Evolutionary conservation across 768 basidiomycete species (phyloP), one percentile per base, ranked within the genome.

Genomic region (Mycena sanguinolenta): DNA sequence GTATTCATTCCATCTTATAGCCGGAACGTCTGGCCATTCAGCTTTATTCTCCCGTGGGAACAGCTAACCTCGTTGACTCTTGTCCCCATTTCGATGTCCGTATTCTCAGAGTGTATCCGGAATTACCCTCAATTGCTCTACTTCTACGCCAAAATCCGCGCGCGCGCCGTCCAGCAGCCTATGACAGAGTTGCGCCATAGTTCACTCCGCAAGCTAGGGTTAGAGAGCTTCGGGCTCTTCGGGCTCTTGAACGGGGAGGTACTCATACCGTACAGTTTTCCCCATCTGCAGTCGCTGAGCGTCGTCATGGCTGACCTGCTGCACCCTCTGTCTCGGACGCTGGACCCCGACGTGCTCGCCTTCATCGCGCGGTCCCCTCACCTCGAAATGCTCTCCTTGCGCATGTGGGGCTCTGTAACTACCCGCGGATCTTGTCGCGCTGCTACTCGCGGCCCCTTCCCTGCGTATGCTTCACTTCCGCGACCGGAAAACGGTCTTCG

Each of bases 321-420:
- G 23, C 54, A 66, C 7, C 67, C 68, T 39, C 13, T 73, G 23
- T 9, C n/a, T 36, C n/a, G 53, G 2, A 44, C n/a, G 49, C 54
- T 46, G 23, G 46, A 66, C 5, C 72, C 68, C 23, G 67, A 69
- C 25, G 53, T 69, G 1, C 54, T 57, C 30, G 53, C 72, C 36
- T 65, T 69, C 46, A 60, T 73, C 16, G 55, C 54, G 27, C 67
- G 67, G 0, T 62, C 63, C 17, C 52, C 44, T 25, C 72, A n/a
- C 32, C 72, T 73, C 23, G 72, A 73, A 39, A 73, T 73, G 72
- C 54, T 73, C n/a, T 34, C 68, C 4, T 1, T 73, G 4, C 28
- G 36, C n/a, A 36, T 25, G 10, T 65, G 66, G 52, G n/a, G 21
- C 55, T 2, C 16, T 0, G 36, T 25, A 0, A 52, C 63, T 2